phyloP scores from a whole-genome alignment of 345 rosid genomes.

The Laguncularia racemosa region DNA sequence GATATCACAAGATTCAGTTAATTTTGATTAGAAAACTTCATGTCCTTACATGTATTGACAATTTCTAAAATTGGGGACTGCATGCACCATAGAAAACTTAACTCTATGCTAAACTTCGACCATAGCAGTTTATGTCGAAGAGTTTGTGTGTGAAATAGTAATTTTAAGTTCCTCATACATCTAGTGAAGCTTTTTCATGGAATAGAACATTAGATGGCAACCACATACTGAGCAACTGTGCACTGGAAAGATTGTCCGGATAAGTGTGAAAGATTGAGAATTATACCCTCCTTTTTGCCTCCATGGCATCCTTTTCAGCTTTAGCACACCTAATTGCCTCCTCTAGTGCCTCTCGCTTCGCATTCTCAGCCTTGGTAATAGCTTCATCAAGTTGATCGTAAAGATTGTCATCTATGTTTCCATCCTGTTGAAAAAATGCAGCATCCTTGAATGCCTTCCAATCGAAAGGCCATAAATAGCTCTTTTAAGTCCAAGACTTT shows the following conservation, averaged over 20 bases:
- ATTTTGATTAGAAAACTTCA: too few relatives aligned
- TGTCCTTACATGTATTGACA: too few relatives aligned
- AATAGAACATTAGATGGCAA: too few relatives aligned
- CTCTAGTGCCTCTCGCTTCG: conserved; percentile 47
- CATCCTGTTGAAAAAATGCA: conserved; percentile 42
- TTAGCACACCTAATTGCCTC: conserved; percentile 55
- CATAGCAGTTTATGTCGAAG: too few relatives aligned
- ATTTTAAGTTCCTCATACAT: too few relatives aligned
- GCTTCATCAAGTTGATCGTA: conserved; percentile 45
- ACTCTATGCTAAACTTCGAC: too few relatives aligned
- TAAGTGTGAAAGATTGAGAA: background rate
- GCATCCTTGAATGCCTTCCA: background rate
- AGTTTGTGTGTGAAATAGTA: too few relatives aligned
- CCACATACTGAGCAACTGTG: background rate
- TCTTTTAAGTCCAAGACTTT: background rate
- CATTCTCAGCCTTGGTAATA: conserved; percentile 50
- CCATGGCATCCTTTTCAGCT: conserved; percentile 65
- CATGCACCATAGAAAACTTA: too few relatives aligned
- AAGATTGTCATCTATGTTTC: conserved; percentile 35
- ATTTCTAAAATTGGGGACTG: too few relatives aligned
- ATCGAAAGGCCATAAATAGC: too few relatives aligned
- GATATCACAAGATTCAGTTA: too few relatives aligned
- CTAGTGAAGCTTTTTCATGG: too few relatives aligned
- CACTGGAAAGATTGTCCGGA: background rate
- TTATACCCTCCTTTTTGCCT: conserved; percentile 59